Evolutionary conservation across 371 early-diverging fungal species (phyloP).

Genomic region (Blakeslea trispora): DNA sequence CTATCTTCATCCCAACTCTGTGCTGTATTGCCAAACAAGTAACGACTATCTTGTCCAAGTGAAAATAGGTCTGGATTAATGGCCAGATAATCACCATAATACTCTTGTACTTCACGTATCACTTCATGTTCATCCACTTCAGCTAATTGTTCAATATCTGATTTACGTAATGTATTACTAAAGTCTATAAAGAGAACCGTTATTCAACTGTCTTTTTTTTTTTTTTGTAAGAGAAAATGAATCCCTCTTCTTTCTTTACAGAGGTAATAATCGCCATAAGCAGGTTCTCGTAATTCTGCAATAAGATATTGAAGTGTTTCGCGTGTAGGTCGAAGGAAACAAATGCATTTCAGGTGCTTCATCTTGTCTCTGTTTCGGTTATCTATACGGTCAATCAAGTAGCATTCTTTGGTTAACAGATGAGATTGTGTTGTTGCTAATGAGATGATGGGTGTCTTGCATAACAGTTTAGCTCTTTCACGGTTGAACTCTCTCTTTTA

Average conservation of each 20-base stretch:
- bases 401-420: constrained; percentile 89
- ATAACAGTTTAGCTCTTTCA: neutral
- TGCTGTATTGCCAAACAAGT: constrained; percentile 71
- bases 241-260: too few species aligned
- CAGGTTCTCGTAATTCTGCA: constrained; percentile 88
- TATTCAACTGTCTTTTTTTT: too few species aligned
- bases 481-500: neutral
- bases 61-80: constrained; percentile 84
- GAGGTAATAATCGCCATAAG: constrained; percentile 93
- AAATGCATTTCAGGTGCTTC: constrained; percentile 92
- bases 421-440: constrained; percentile 89
- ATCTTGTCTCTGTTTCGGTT: constrained; percentile 84
- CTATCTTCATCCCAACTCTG: constrained; percentile 75
- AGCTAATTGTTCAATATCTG: constrained; percentile 88
- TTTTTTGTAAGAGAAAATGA: too few species aligned
- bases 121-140: constrained; percentile 94
- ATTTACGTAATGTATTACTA: constrained; percentile 87
- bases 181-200: too few species aligned
- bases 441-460: constrained; percentile 89
- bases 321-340: constrained; percentile 85
- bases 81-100: constrained; percentile 90
- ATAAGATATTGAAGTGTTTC: constrained; percentile 82
- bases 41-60: constrained; percentile 67
- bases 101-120: constrained; percentile 95
- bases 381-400: constrained; percentile 91